These are phyloP conservation scores for Rhodotorula paludigena DNA, from an alignment of 768 basidiomycete species.

Conservation along the genomic window DNA sequence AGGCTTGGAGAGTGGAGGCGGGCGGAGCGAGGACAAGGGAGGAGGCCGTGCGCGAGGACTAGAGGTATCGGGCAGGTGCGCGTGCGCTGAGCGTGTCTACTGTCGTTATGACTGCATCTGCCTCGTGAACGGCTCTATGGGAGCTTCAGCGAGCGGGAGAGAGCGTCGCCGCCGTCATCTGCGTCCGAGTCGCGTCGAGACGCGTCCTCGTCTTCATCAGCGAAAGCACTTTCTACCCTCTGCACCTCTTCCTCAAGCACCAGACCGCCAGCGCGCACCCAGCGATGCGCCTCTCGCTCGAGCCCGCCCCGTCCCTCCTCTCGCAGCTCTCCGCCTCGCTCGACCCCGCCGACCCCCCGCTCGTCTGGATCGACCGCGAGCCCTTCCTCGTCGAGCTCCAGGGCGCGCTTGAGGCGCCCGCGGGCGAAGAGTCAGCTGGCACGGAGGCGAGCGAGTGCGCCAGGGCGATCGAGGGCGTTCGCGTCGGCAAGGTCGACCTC, in stretches of 20 bases:
- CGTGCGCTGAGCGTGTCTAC: too few species aligned
- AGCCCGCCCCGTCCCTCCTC: not conserved
- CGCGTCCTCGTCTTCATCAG: too few species aligned
- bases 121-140: too few species aligned
- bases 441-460: not conserved
- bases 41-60: too few species aligned
- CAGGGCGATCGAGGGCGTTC: conserved; percentile 11
- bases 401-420: conserved; percentile 35
- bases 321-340: not conserved
- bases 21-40: too few species aligned
- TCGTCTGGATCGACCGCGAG: conserved; percentile 38
- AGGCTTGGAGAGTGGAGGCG: too few species aligned
- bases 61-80: too few species aligned
- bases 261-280: not conserved
- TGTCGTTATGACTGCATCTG: too few species aligned
- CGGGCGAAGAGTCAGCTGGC: conserved; percentile 1
- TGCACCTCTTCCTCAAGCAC: not conserved
- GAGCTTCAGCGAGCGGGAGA: too few species aligned
- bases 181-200: too few species aligned
- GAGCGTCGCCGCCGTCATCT: too few species aligned
- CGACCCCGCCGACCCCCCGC: conserved; percentile 17
- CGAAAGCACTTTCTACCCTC: not conserved
- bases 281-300: not conserved
- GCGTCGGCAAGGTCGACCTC: conserved; percentile 41
- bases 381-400: conserved; percentile 42